Evolutionary conservation across 1,284 basidiomycete genomes (phyloP).

Genomic region (Somion occarium): DNA sequence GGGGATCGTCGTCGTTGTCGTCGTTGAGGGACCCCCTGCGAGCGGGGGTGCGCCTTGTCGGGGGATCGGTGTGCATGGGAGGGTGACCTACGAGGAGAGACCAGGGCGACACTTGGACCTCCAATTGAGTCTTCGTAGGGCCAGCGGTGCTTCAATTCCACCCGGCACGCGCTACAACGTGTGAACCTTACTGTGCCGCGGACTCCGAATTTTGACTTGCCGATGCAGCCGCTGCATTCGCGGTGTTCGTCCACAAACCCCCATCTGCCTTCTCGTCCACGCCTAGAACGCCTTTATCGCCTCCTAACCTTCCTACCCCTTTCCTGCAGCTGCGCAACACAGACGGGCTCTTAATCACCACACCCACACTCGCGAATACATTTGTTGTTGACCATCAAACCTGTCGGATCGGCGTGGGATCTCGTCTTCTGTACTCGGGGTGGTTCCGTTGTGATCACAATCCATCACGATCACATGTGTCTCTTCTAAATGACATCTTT

Average conservation of each 20-base stretch:
- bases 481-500: not conserved
- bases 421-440: not conserved
- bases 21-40: slow-evolving; percentile 45
- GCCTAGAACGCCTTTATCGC: not conserved
- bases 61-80: slow-evolving; percentile 42
- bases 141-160: slow-evolving; percentile 20
- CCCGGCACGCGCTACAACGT: slow-evolving; percentile 18
- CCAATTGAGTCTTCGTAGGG: slow-evolving; percentile 11
- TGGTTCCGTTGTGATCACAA: not conserved
- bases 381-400: not conserved
- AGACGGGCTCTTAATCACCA: not conserved
- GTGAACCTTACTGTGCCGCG: slow-evolving; percentile 11
- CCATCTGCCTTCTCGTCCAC: not conserved
- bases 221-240: slow-evolving; percentile 7
- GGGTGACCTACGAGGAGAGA: slow-evolving; percentile 10
- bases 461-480: slow-evolving; percentile 5
- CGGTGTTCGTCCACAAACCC: not conserved
- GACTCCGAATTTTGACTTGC: slow-evolving; percentile 8
- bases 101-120: slow-evolving; percentile 10
- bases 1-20: slow-evolving; percentile 34
- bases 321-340: not conserved
- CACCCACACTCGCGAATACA: not conserved
- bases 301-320: not conserved
- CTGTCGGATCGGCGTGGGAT: slow-evolving; percentile 1
- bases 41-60: slow-evolving; percentile 45